Evolutionary conservation across 225 moss, liverwort and hornwort genomes (phyloP), one percentile per base, ranked within the genome.

Genomic region (Sphagnum tenellum): DNA sequence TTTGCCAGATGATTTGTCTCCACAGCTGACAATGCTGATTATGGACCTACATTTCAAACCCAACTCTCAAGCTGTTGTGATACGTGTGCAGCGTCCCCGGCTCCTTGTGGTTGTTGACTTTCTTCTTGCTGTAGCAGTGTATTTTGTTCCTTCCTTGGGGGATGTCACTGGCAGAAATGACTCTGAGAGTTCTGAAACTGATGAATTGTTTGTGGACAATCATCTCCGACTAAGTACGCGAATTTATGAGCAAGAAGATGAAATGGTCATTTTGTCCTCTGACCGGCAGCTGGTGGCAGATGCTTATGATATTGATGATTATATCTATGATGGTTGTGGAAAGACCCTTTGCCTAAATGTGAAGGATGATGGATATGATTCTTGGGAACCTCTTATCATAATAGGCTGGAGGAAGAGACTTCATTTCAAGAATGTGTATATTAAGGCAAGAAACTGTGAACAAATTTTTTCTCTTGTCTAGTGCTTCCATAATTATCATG

Each of bases 51-150:
- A 85, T 9, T 73, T 79, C 12, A 96, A 92, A 84, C 88, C 78
- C 57, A 86, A 88, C 50, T 90, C 96, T 65, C 90, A 92, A 76
- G 88, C 90, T 69, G 72, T 87, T 69, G 90, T 89, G 61, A 80
- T 96, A 77, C 88, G 96, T 67, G 84, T 96, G 44, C 96, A 96
- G 70, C 89, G 96, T 46, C 96, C 96, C 70, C 86, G 96, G 59
- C 75, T 96, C 49, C 83, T 96, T 47, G 96, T 92, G 55, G 96
- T 92, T 70, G 89, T 96, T 63, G 96, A 96, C 79, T 96, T 92
- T 64, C 72, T 96, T 11, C 78, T 96, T 50, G 89, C 96, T 7
- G 70, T 96, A 62, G 88, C 74, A 62, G 86, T 90, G 63, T 96
- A 90, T 76, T 96, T 96, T 74, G 92, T 92, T 46, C 92, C 96